phyloP scores from a whole-genome alignment of 2,329 filamentous ascomycete species.

The Colletotrichum tanaceti region DNA sequence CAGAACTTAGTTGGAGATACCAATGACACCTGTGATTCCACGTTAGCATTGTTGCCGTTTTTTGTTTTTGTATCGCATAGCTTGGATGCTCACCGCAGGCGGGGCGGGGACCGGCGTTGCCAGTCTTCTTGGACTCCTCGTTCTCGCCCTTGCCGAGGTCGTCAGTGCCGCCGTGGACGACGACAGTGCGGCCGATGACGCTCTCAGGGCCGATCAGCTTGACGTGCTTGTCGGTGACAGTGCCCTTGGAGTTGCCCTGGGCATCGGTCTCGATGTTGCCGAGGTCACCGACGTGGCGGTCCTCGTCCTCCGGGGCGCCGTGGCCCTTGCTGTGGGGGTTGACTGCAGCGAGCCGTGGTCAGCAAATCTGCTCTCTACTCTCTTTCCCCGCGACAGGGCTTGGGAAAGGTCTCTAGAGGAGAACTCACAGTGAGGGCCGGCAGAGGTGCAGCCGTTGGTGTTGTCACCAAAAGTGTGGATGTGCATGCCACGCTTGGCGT shows the following conservation, averaged over 20 bases:
- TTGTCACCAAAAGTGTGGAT: conserved; percentile 99
- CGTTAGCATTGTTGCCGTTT: not conserved
- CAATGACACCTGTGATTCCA: conserved; percentile 77
- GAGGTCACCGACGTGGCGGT: conserved; percentile 95
- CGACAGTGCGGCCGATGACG: conserved; percentile 94
- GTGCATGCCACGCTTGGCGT: conserved; percentile 98
- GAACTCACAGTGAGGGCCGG: conserved; percentile 92
- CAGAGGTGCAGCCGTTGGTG: conserved; percentile 99
- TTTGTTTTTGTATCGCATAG: not conserved
- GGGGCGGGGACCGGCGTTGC: conserved; percentile 92
- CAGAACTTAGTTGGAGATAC: conserved; percentile 76
- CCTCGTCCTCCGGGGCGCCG: conserved; percentile 83
- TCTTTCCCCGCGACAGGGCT: not conserved
- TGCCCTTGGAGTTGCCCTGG: conserved; percentile 89
- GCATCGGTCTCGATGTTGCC: conserved; percentile 97
- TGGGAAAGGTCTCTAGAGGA: not conserved
- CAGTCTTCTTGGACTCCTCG: conserved; percentile 98
- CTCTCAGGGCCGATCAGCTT: conserved; percentile 97
- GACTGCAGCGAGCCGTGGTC: conserved; percentile 67
- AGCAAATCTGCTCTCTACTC: not conserved
- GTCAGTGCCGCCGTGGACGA: conserved; percentile 94
- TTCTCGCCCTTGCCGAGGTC: conserved; percentile 93
- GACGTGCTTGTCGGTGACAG: conserved; percentile 81
- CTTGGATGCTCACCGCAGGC: conserved; percentile 81
- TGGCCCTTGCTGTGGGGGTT: conserved; percentile 95